Evolutionary conservation across 176 grass and related monocot species (phyloP).

Genomic region (Rhynchospora tenuis): DNA sequence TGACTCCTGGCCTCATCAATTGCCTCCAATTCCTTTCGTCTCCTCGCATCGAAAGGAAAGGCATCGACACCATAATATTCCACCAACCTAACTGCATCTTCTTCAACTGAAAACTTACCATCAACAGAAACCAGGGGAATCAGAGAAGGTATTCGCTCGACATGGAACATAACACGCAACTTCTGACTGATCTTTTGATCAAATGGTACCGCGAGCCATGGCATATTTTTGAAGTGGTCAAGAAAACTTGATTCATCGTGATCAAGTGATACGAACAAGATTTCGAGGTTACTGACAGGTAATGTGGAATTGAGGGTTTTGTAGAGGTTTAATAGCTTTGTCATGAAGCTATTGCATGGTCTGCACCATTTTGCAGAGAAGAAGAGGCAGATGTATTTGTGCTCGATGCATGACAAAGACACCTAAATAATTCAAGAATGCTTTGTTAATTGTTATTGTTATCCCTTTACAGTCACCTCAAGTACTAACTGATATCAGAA

Average conservation of each 20-base stretch:
- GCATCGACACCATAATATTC: conserved; percentile 40
- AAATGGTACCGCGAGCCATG: conserved; percentile 52
- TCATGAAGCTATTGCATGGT: conserved; percentile 43
- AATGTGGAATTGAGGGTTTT: not conserved
- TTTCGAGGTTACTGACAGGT: conserved; percentile 29
- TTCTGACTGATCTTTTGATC: conserved; percentile 6
- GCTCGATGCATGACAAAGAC: conserved; percentile 36
- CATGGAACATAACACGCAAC: conserved; percentile 9
- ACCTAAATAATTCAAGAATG: conserved; percentile 3
- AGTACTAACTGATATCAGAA: not conserved
- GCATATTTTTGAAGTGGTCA: conserved; percentile 40
- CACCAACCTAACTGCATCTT: conserved; percentile 39
- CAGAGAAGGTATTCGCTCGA: conserved; percentile 37
- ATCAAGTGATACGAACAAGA: conserved; percentile 46
- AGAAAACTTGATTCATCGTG: conserved; percentile 27
- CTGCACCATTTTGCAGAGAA: conserved; percentile 52
- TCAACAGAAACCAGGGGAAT: conserved; percentile 22
- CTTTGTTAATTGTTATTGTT: not conserved
- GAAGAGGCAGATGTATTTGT: conserved; percentile 37
- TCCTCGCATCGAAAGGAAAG: conserved; percentile 40
- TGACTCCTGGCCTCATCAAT: conserved; percentile 39
- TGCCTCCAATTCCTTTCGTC: conserved; percentile 32
- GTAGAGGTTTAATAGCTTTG: conserved; percentile 39
- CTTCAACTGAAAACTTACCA: conserved; percentile 17
- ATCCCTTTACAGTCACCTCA: not conserved